A percentile compares a stretch with the other conserved stretches of the same genome.
phyloP scores from a whole-genome alignment of 805 yeast genomes.

The Starmerella scarabaei region DNA sequence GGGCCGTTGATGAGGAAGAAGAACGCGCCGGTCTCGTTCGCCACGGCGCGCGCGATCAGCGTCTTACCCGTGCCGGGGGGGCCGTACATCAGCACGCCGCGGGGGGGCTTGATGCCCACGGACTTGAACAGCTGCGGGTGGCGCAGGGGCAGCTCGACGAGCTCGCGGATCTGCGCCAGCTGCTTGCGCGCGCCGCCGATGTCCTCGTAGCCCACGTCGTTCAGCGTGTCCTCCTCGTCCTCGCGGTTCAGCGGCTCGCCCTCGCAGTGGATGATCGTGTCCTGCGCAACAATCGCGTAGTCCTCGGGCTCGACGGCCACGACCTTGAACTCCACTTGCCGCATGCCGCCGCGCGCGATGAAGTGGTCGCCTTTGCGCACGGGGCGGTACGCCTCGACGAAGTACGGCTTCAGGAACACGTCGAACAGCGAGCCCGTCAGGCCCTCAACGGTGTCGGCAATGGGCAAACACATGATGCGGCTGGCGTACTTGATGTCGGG shows the following conservation, averaged over 20 bases:
- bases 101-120: conserved; percentile 97
- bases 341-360: conserved; percentile 96
- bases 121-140: conserved; percentile 97
- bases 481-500: conserved; percentile 96
- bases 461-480: conserved; percentile 88
- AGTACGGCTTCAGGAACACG: conserved; percentile 91
- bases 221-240: conserved; percentile 92
- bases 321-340: conserved; percentile 97
- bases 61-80: conserved; percentile 99
- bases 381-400: conserved; percentile 97
- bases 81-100: conserved; percentile 86
- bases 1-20: conserved; percentile 98
- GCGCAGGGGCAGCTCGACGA: conserved; percentile 94
- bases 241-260: conserved; percentile 98
- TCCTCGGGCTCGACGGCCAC: conserved; percentile 97
- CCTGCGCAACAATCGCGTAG: conserved; percentile 95
- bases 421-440: conserved; percentile 93
- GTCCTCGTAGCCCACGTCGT: conserved; percentile 97
- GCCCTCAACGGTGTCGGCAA: conserved; percentile 97
- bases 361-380: conserved; percentile 95
- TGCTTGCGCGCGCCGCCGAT: conserved; percentile 99
- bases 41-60: conserved; percentile 98
- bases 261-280: conserved; percentile 94
- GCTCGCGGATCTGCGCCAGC: conserved; percentile 98
- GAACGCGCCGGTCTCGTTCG: conserved; percentile 98